Base-by-base conservation (phyloP, 2,329 filamentous ascomycete species). In the Cladophialophora immunda region DNA sequence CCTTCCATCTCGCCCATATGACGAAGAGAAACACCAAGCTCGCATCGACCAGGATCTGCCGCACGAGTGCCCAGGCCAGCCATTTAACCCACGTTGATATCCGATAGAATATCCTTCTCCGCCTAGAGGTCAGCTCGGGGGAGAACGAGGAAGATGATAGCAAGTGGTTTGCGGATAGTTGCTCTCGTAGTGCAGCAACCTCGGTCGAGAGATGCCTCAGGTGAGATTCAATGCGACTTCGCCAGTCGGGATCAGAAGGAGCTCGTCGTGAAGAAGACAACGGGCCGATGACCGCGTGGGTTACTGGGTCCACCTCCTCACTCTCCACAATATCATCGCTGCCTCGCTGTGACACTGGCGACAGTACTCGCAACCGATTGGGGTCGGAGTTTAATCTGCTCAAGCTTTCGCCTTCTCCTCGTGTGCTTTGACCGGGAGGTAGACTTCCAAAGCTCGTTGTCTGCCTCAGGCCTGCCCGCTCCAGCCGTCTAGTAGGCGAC, bases 201-300 rank as follows among this genome's bases (percentile, higher is more conserved):
- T 99, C 95, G 17, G 93, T 91, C 4, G 94, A 97, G 81, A 98
- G 89, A 73, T 93, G 92, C 64, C 94, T 92, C 64, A 98, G 84
- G 25, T 93, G 92, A 52, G 89, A 87, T 80, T 98, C 94, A 68
- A 98, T 90, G 73, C 91, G 59, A 29, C 50, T 59, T 55, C 58
- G 69, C 67, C 67, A 69, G 55, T 67, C 65, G 3, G 53, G 34
- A 25, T 59, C 65, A 8, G 65, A 62, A 36, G 47, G 29, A 0
- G 56, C 52, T n/a, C 45, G 52, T 7, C 62, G 41, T 8, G 61
- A 62, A 11, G 67, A 25, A 4, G 54, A 47, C 3, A 64, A 13
- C 47, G 64, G 72, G 82, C 81, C 58, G 34, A 66, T 52, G 22
- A 69, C 41, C 47, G 75, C 71, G 25, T 70, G 70, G 29, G 65